Evolutionary conservation across 2,329 filamentous ascomycete genomes (phyloP).

Genomic region (Verticillium klebahnii): DNA sequence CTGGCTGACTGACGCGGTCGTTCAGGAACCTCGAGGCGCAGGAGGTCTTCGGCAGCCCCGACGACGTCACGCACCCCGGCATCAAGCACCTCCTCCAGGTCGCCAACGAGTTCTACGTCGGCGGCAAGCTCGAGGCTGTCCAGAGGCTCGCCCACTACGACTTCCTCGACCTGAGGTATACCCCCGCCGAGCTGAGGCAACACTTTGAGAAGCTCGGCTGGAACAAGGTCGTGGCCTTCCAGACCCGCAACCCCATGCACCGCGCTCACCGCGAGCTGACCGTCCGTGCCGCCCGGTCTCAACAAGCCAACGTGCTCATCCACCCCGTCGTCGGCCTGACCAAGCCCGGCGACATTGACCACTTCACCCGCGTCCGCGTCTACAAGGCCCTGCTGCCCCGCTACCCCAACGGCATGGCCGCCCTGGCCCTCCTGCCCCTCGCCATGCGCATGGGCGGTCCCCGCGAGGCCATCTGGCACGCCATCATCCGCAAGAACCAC

Average conservation of each 20-base stretch:
- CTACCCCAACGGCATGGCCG: slow-evolving; percentile 99
- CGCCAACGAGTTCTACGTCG: slow-evolving; percentile 84
- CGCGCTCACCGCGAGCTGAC: slow-evolving; percentile 96
- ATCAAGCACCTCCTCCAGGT: slow-evolving; percentile 83
- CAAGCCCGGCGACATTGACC: slow-evolving; percentile 98
- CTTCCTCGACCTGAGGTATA: slow-evolving; percentile 95
- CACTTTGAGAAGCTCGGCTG: slow-evolving; percentile 99
- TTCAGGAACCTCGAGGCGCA: slow-evolving; percentile 79
- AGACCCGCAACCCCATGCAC: slow-evolving; percentile 99
- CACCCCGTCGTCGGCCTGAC: slow-evolving; percentile 97
- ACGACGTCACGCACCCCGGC: slow-evolving; percentile 85
- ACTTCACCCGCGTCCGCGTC: slow-evolving; percentile 98
- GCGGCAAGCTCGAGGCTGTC: slow-evolving; percentile 92
- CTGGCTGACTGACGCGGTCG: slow-evolving; percentile 38
- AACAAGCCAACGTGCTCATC: slow-evolving; percentile 98
- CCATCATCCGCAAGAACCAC: slow-evolving; percentile 99
- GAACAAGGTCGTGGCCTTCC: slow-evolving; percentile 96
- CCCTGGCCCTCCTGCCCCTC: slow-evolving; percentile 87
- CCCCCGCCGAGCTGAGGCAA: slow-evolving; percentile 86
- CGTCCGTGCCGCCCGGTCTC: slow-evolving; percentile 88
- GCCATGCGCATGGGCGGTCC: slow-evolving; percentile 99
- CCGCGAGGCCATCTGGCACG: slow-evolving; percentile 98
- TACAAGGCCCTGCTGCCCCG: slow-evolving; percentile 95
- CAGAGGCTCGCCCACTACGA: slow-evolving; percentile 98
- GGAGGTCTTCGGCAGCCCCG: slow-evolving; percentile 81